Evolutionary conservation across 177 flowering plant genomes (phyloP).

Genomic region (Vitis hybrid): DNA sequence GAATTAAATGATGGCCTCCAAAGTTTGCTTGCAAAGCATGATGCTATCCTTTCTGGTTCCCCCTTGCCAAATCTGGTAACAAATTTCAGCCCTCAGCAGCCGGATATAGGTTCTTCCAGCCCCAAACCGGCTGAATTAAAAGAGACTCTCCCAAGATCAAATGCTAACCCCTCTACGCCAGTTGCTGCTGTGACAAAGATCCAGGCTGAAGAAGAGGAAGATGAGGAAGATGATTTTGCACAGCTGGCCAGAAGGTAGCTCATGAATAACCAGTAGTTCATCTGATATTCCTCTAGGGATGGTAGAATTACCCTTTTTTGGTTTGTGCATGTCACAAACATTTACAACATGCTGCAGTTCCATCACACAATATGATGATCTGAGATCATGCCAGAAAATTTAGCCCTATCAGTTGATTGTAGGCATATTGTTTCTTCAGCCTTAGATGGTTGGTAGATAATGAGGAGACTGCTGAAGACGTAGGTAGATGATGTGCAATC

Average conservation of each 20-base stretch:
- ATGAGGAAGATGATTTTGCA: conserved; percentile 80
- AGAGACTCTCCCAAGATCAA: conserved; percentile 23
- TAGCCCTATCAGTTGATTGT: background rate
- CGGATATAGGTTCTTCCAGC: conserved; percentile 19
- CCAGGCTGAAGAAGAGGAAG: conserved; percentile 67
- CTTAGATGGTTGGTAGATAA: background rate
- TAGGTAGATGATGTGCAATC: background rate
- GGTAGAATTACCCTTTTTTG: background rate
- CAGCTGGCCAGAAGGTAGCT: conserved; percentile 78
- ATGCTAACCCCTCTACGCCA: conserved; percentile 24
- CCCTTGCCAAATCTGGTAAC: conserved; percentile 47
- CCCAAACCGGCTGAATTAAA: conserved; percentile 21
- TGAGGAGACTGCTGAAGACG: background rate
- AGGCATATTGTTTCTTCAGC: background rate
- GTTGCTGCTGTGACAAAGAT: conserved; percentile 23
- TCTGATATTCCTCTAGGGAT: background rate
- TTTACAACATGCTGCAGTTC: background rate
- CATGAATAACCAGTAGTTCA: background rate
- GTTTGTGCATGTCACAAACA: background rate
- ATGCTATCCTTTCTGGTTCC: conserved; percentile 81
- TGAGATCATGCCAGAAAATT: background rate
- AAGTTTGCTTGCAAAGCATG: conserved; percentile 75
- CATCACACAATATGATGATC: background rate
- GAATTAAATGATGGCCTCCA: conserved; percentile 79
- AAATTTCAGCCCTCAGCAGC: conserved; percentile 22